phyloP scores from a whole-genome alignment of 257 asterid species.

The Ilex asprella region DNA sequence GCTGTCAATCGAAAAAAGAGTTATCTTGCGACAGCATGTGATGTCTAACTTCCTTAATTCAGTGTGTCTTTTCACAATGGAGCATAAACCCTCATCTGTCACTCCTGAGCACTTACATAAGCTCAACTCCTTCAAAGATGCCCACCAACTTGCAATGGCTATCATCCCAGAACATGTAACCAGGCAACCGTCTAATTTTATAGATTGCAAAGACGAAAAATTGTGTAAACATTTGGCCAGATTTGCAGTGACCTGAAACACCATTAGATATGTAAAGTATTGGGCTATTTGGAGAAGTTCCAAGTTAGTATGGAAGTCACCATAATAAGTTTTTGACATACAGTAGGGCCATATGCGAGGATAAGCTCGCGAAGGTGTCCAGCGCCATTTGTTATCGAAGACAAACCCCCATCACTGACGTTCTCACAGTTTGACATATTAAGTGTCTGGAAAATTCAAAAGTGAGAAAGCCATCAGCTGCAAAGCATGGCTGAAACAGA shows the following conservation, averaged over 20 bases:
- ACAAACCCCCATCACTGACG: slow-evolving; percentile 22
- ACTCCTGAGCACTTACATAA: slow-evolving; percentile 30
- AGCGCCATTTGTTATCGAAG: slow-evolving; percentile 18
- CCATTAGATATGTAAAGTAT: neutral
- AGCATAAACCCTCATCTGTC: slow-evolving; percentile 28
- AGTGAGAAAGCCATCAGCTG: too few relatives aligned
- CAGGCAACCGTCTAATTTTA: slow-evolving; percentile 30
- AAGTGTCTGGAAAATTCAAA: slow-evolving; percentile 18
- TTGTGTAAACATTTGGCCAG: slow-evolving; percentile 19
- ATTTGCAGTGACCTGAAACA: slow-evolving; percentile 20
- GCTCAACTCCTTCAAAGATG: slow-evolving; percentile 25
- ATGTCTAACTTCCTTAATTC: slow-evolving; percentile 24
- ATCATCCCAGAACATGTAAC: slow-evolving; percentile 20
- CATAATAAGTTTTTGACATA: neutral
- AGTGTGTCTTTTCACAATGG: slow-evolving; percentile 10
- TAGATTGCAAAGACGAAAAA: slow-evolving; percentile 13
- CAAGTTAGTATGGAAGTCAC: neutral
- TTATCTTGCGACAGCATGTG: slow-evolving; percentile 28
- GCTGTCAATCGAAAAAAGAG: slow-evolving; percentile 17
- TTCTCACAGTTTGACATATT: slow-evolving; percentile 20
- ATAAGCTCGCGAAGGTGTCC: slow-evolving; percentile 16
- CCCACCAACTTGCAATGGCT: slow-evolving; percentile 18
- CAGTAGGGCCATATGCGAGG: slow-evolving; percentile 19
- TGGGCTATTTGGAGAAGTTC: too few relatives aligned
- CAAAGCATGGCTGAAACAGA: too few relatives aligned